Conservation (phyloP, 768 basidiomycete genomes). For the Lepiota subincarnata region DNA sequence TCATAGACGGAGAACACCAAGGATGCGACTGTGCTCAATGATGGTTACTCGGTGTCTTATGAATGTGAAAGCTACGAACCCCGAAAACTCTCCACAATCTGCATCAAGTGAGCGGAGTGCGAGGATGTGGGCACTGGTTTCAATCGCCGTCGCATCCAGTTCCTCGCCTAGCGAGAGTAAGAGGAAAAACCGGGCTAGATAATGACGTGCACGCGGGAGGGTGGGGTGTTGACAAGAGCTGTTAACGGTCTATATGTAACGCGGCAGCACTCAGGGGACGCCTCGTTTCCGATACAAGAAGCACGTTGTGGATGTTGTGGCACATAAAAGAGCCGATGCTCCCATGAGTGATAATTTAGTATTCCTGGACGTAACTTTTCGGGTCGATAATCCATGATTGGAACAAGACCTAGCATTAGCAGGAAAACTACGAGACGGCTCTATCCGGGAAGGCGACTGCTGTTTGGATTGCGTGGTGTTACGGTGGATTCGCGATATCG, state of each 20-base stretch:
- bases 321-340: constrained; percentile 6
- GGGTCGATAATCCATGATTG: too few species aligned
- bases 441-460: neutral
- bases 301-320: constrained; percentile 9
- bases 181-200: neutral
- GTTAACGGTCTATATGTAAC: constrained; percentile 10
- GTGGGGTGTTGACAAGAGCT: neutral
- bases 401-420: too few species aligned
- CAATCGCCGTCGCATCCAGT: neutral
- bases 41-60: neutral
- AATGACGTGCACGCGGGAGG: neutral
- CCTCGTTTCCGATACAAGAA: constrained; percentile 10
- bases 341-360: constrained; percentile 9
- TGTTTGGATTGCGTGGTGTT: constrained; percentile 3
- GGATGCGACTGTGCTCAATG: constrained; percentile 22
- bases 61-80: constrained; percentile 12
- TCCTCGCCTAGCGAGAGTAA: neutral
- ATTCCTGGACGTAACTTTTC: neutral
- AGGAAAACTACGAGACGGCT: neutral
- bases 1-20: constrained; percentile 30
- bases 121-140: neutral
- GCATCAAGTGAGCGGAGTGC: constrained; percentile 1
- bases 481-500: neutral
- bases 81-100: constrained; percentile 18
- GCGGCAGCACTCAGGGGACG: constrained; percentile 9